Conservation (phyloP, 352 stramenopile genomes). For the Phytophthora sp. region DNA sequence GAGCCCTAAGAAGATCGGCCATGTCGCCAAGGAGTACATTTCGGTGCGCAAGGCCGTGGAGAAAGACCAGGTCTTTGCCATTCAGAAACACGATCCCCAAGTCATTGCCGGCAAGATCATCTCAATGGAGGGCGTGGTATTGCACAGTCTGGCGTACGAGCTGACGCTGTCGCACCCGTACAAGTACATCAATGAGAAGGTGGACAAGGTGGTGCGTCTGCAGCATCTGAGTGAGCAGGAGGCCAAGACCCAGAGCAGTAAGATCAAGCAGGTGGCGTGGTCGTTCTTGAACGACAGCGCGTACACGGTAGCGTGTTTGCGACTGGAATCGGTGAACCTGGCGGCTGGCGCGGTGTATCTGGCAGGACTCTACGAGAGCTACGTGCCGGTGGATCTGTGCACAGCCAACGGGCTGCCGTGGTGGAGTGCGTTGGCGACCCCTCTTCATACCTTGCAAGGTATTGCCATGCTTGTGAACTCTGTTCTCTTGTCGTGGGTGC, state of each 20-base stretch:
- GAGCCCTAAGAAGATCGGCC: slow-evolving; percentile 75
- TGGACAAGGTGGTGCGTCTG: slow-evolving; percentile 81
- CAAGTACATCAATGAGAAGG: slow-evolving; percentile 89
- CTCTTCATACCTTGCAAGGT: slow-evolving; percentile 84
- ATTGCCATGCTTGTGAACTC: slow-evolving; percentile 50
- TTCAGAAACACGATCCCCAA: slow-evolving; percentile 79
- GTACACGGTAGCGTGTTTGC: slow-evolving; percentile 85
- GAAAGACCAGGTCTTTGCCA: slow-evolving; percentile 80
- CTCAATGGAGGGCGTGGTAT: slow-evolving; percentile 83
- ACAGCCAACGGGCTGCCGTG: slow-evolving; percentile 65
- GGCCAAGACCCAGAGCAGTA: slow-evolving; percentile 65
- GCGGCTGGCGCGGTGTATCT: slow-evolving; percentile 85
- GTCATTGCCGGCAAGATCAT: slow-evolving; percentile 77
- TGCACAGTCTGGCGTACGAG: slow-evolving; percentile 86
- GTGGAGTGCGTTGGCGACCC: slow-evolving; percentile 73
- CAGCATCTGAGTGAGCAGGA: slow-evolving; percentile 56
- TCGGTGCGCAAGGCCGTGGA: slow-evolving; percentile 65
- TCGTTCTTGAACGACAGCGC: slow-evolving; percentile 91
- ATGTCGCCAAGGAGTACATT: slow-evolving; percentile 82
- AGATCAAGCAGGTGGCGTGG: slow-evolving; percentile 89
- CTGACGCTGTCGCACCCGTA: slow-evolving; percentile 86
- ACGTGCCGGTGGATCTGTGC: slow-evolving; percentile 66
- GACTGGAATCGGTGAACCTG: slow-evolving; percentile 68
- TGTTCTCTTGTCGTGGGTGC: slow-evolving; percentile 42
- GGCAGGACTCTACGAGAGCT: slow-evolving; percentile 84